phyloP scores from a whole-genome alignment of 495 filamentous ascomycete genomes.

The Durotheca rogersii region DNA sequence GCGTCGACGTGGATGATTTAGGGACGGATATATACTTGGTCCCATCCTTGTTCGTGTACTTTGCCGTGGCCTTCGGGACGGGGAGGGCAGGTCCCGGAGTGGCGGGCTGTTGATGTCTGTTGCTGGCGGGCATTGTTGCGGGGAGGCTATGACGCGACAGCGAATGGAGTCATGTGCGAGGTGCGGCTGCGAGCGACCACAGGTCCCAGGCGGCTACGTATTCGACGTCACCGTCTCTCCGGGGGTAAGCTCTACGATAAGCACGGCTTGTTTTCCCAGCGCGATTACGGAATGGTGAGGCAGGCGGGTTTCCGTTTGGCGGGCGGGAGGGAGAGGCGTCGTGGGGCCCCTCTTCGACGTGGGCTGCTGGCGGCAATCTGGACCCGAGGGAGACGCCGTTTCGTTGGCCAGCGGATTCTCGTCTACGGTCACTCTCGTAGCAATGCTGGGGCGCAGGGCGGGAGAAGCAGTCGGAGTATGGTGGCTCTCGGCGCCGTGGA shows the following conservation, averaged over 20 bases:
- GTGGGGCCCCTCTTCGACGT: slow-evolving; percentile 24
- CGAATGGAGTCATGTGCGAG: slow-evolving; percentile 38
- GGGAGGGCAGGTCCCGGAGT: slow-evolving; percentile 41
- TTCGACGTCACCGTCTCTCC: slow-evolving; percentile 1
- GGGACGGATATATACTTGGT: slow-evolving; percentile 68
- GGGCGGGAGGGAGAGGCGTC: slow-evolving; percentile 1
- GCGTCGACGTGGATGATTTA: slow-evolving; percentile 53
- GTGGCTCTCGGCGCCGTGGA: slow-evolving; percentile 7
- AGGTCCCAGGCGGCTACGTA: slow-evolving; percentile 12
- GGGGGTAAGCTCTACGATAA: slow-evolving; percentile 1
- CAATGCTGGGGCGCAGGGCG: slow-evolving; percentile 4
- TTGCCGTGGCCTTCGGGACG: slow-evolving; percentile 50
- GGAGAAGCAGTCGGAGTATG: slow-evolving; percentile 1
- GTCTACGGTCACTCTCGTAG: not conserved
- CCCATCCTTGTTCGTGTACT: slow-evolving; percentile 66
- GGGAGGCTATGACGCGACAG: slow-evolving; percentile 31
- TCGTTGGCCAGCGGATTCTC: not conserved
- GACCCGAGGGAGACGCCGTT: slow-evolving; percentile 17
- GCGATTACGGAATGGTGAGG: slow-evolving; percentile 3
- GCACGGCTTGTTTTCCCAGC: not conserved
- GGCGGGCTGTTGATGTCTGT: slow-evolving; percentile 43
- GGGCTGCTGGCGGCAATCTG: slow-evolving; percentile 24
- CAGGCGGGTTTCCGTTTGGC: slow-evolving; percentile 8
- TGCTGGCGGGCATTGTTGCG: slow-evolving; percentile 56
- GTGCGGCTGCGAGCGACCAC: slow-evolving; percentile 6